Conservation (phyloP, 345 rosid genomes). For the Hibiscus mutabilis region DNA sequence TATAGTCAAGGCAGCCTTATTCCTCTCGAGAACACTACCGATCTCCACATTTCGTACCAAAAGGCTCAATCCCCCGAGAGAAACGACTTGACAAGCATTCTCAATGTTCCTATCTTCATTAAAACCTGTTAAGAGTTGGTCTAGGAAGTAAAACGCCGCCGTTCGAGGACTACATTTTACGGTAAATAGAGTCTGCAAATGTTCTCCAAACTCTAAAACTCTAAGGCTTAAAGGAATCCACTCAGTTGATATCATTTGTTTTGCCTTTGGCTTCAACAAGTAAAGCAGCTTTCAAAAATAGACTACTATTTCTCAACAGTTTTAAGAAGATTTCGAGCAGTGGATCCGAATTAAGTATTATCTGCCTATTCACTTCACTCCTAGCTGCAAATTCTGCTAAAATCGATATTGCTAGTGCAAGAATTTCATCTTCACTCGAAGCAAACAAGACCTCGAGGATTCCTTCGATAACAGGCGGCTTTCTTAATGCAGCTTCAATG, state of each 20-base stretch:
- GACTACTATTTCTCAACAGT: constrained; percentile 41
- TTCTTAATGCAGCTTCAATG: constrained; percentile 29
- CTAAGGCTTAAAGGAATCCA: constrained; percentile 56
- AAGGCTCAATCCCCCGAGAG: constrained; percentile 46
- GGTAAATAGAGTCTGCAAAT: constrained; percentile 47
- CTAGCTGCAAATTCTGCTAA: constrained; percentile 37
- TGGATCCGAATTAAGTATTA: constrained; percentile 41
- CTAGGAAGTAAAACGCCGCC: constrained; percentile 54
- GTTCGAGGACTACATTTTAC: constrained; percentile 39
- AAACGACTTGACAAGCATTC: constrained; percentile 45
- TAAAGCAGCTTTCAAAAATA: constrained; percentile 57
- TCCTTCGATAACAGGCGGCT: constrained; percentile 38
- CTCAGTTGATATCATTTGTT: constrained; percentile 51
- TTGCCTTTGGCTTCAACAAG: constrained; percentile 49
- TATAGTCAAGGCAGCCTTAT: constrained; percentile 29
- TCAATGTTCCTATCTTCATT: constrained; percentile 52
- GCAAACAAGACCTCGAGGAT: constrained; percentile 46
- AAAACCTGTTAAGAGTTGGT: constrained; percentile 53
- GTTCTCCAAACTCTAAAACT: constrained; percentile 56
- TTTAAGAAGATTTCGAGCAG: constrained; percentile 47
- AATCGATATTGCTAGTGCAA: constrained; percentile 45
- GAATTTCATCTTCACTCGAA: constrained; percentile 46
- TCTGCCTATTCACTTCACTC: constrained; percentile 27
- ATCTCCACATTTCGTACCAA: constrained; percentile 26
- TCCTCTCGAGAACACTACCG: constrained; percentile 33